Evolutionary conservation across 1,284 basidiomycete species (phyloP), one percentile per base, ranked within the genome.

Genomic region (Paramarasmius palmivorus): DNA sequence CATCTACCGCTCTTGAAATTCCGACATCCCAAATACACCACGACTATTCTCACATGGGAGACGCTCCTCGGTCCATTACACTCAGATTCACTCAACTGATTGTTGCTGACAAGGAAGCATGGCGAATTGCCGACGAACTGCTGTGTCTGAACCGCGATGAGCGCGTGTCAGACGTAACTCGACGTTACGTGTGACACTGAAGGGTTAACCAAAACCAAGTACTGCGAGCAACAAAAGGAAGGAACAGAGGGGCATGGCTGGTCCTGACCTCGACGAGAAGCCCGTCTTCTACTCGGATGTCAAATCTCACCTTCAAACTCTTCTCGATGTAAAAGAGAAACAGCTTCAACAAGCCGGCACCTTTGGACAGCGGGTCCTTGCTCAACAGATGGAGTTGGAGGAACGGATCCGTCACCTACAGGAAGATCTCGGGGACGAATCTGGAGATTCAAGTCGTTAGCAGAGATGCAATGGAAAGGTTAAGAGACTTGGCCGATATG

Each of bases 371-470:
- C 88, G 90, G 68, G 84, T 98, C 61, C 84, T 96, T 57, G 83
- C 85, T 23, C 95, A 97, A 75, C 93, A 93, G 70, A 86, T 90
- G 72, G 92, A 96, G 68, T 83, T 97, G 57, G 92, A 95, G 71
- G 85, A 90, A 62, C 82, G 92, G 44, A 92, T 97, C 57, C 77
- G 82, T 47, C 88, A 88, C 60, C 78, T 97, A 52, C 86, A 92
- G 63, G 88, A 88, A 44, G 65, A 49, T 15, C 42, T 81, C 32
- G 83, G 56, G 9, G 48, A 49, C 47, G 47, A 38, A 5, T 36
- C 32, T 19, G 67, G 65, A 29, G 81, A 82, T 57, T 83, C 84
- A 51, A 83, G 83, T 55, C n/a, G 77, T 86, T 53, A 85, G 88
- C 59, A 70, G 78, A 15, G 86, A 89, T 49, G 84, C 88, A 15